Base-by-base conservation (phyloP, 805 yeast species). In the Ogataea methylovora region DNA sequence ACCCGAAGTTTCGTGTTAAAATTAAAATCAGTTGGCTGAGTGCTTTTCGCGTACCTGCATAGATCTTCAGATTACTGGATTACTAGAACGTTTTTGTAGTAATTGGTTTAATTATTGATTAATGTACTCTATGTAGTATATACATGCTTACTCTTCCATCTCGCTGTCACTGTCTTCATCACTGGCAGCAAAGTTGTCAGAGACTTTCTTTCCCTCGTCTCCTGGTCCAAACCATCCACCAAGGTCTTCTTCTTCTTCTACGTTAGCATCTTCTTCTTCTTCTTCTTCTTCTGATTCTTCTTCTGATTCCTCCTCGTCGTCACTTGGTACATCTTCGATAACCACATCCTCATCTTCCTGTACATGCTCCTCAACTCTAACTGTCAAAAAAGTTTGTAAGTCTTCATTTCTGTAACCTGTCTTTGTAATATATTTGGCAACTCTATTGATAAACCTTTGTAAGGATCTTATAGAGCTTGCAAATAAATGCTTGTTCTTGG, bases 401-500 rank as follows among this genome's bases (percentile, higher is more conserved):
- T 74, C 72, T 39, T 67, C 73, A 43, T 77, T 80, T 28, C 67
- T 70, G 40, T 64, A 68, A 3, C 76, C 65, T 5, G 73, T 61
- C 24, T 54, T 56, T 0, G 76, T 74, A n/a, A 84, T 69, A 36
- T 83, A 90, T 54, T 84, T 84, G 11, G 83, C 88, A 11, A 78
- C 61, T 48, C 85, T 71, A 31, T 74, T 77, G 41, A 86, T 63
- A 49, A 85, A 86, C 49, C 92, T 68, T 49, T 79, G 94, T 8
- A 86, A 60, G 2, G 83, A 70, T 45, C 88, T 74, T 43, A 85
- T 53, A 0, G 81, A 67, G 37, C 77, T 72, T 2, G 76, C 65
- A 47, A 80, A 84, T 34, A 75, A 70, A 40, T 71, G 76, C 48
- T 75, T 77, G 48, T 82, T 71, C 10, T 56, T 56, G 27, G 73